Conservation (phyloP, 768 basidiomycete species). For the Ramaria rubella region DNA sequence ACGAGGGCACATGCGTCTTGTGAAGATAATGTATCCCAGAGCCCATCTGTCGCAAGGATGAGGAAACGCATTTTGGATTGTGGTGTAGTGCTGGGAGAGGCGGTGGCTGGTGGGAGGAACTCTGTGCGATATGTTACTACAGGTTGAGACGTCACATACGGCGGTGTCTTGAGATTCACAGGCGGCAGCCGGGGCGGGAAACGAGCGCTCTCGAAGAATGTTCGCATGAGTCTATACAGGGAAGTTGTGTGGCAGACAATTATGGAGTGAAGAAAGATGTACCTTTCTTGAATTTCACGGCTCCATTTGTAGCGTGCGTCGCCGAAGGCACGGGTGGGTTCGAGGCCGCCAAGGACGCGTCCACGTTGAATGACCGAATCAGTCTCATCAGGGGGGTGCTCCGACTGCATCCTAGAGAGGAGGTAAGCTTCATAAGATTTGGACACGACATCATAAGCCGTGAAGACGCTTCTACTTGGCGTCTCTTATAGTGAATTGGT, state of each 20-base stretch:
- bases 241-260: neutral
- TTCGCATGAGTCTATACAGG: constrained; percentile 46
- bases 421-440: constrained; percentile 3
- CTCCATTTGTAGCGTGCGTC: constrained; percentile 90
- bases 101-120: constrained; percentile 31
- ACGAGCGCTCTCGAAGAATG: constrained; percentile 60
- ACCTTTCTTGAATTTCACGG: constrained; percentile 65
- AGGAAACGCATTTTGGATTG: constrained; percentile 55
- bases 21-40: constrained; percentile 62
- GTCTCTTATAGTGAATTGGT: neutral
- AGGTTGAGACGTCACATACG: constrained; percentile 84
- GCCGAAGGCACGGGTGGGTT: constrained; percentile 82
- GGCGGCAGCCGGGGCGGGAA: constrained; percentile 54
- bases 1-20: constrained; percentile 85
- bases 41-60: constrained; percentile 81
- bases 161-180: constrained; percentile 70
- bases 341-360: constrained; percentile 80
- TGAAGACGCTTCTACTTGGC: neutral
- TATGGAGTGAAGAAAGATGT: constrained; percentile 19
- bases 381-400: constrained; percentile 75
- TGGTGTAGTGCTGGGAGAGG: constrained; percentile 14
- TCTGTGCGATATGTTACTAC: constrained; percentile 72
- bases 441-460: neutral
- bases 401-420: constrained; percentile 59
- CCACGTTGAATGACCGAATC: constrained; percentile 69